Conservation (phyloP, 768 basidiomycete species). For the Mycena chlorophos region DNA sequence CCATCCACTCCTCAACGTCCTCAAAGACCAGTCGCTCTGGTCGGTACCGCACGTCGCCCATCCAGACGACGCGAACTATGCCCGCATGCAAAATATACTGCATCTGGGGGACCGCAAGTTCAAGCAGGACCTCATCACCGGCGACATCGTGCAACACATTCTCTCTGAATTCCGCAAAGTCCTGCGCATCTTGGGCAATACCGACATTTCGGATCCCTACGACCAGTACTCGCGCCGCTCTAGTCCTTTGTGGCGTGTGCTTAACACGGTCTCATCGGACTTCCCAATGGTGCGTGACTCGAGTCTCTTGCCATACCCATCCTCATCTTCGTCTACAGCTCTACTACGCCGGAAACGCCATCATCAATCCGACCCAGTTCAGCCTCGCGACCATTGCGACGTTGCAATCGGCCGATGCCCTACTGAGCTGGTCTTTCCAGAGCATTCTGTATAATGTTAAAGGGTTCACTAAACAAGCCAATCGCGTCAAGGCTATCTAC, state of each 20-base stretch:
- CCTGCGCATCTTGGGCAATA: conserved; percentile 11
- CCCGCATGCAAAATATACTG: conserved; percentile 13
- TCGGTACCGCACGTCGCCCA: conserved; percentile 9
- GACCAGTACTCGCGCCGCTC: conserved; percentile 1
- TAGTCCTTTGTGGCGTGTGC: not conserved
- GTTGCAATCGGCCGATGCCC: conserved; percentile 13
- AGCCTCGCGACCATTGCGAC: conserved; percentile 12
- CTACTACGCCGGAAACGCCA: conserved; percentile 16
- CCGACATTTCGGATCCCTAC: conserved; percentile 8
- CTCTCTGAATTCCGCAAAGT: conserved; percentile 13
- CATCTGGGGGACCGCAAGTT: conserved; percentile 12
- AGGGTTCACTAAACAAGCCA: not conserved
- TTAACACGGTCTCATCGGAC: conserved; percentile 3
- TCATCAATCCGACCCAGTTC: conserved; percentile 11
- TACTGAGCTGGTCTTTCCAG: conserved; percentile 10
- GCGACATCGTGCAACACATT: conserved; percentile 15
- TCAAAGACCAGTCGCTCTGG: conserved; percentile 1
- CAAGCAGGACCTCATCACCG: conserved; percentile 19
- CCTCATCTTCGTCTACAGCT: conserved; percentile 3
- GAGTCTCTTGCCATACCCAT: not conserved
- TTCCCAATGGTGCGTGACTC: conserved; percentile 13
- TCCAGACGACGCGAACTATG: conserved; percentile 9
- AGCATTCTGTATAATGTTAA: not conserved
- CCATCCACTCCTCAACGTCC: conserved; percentile 1
- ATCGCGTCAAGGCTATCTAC: conserved; percentile 7